A percentile compares a stretch with the other conserved stretches of the same genome.
Conservation (phyloP, 2,329 filamentous ascomycete genomes). For the Diaporthe ilicicola region DNA sequence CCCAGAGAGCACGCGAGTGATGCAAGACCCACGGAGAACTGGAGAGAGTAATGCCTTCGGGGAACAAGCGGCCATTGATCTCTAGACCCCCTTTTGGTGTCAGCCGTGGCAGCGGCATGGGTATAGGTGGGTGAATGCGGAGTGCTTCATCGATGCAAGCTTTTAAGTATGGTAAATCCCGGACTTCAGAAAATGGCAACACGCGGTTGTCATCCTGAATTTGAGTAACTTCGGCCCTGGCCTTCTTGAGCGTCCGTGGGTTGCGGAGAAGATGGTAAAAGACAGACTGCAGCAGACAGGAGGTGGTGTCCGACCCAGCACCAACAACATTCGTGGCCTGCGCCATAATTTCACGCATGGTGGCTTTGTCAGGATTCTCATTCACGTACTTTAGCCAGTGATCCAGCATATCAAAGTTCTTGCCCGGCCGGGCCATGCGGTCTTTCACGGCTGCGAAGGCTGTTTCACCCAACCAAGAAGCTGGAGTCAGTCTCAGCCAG, state of each 20-base stretch:
- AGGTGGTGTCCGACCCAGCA: conserved; percentile 16
- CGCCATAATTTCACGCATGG: not conserved
- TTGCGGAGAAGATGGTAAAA: conserved; percentile 16
- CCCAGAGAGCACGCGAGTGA: conserved; percentile 37
- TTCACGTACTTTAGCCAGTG: not conserved
- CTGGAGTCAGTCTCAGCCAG: not conserved
- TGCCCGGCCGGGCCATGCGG: not conserved
- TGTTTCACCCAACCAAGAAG: not conserved
- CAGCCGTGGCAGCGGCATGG: conserved; percentile 22
- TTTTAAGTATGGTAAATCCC: conserved; percentile 10
- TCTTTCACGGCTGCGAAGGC: not conserved
- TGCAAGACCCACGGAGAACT: conserved; percentile 40
- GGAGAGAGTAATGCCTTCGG: conserved; percentile 40
- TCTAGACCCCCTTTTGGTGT: conserved; percentile 36
- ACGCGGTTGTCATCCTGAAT: not conserved
- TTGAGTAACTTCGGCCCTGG: not conserved
- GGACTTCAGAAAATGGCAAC: not conserved
- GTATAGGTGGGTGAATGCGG: conserved; percentile 26
- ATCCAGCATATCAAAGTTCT: conserved; percentile 5
- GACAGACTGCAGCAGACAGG: not conserved
- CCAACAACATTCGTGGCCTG: not conserved
- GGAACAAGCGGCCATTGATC: conserved; percentile 39
- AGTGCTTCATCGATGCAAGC: conserved; percentile 21
- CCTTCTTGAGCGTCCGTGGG: not conserved
- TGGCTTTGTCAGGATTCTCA: not conserved